Base-by-base conservation (phyloP, 139 green algal species). In the Chlorella sp. region DNA sequence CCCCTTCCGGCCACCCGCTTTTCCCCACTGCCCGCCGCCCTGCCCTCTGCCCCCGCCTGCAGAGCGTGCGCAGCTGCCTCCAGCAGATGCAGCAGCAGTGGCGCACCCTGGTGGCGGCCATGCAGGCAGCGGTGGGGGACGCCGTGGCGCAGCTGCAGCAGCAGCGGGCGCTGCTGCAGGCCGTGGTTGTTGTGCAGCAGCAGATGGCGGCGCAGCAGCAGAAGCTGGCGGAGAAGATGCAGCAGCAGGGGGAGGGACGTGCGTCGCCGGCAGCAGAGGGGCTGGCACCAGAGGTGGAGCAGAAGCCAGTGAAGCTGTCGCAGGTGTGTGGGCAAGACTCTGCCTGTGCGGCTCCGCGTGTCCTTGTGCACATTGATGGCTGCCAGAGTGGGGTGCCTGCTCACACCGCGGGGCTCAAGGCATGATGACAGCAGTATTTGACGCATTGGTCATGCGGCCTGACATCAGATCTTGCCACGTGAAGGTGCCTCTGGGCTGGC, bases 1-100 rank as follows among this genome's bases (percentile, higher is more conserved):
- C 21, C 16, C 5, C n/a, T n/a, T n/a, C n/a, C n/a, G n/a, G n/a
- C n/a, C 71, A 57, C 48, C 48, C 48, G 48, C 64, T 28, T 18
- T 18, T 5, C 64, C 64, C 64, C 16, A 12, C 64, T 14, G 11
- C 2, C 64, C 21, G 7, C 9, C 79, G 68, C 22, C 40, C 40
- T 36, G 18, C 60, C 34, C 34, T 21, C 57, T 36, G 11, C 34
- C 26, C 34, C 26, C 32, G 30, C 4, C 60, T 48, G 36, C 82
- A 86, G 82, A 86, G 48, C 5, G 82, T 86, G 82, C 21, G 22
- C 5, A 34, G 21, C 60, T 77, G 60, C 60, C 32, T 86, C n/a
- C 37, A 57, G 82, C 82, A 60, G 42, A 86, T 86, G 82, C 82
- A 86, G 82, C 34, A 75, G 34, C 57, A 86, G 82, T 86, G 82